Evolutionary conservation across 2,329 filamentous ascomycete genomes (phyloP), one percentile per base, ranked within the genome.

Genomic region (Ophiostoma tasmaniense): DNA sequence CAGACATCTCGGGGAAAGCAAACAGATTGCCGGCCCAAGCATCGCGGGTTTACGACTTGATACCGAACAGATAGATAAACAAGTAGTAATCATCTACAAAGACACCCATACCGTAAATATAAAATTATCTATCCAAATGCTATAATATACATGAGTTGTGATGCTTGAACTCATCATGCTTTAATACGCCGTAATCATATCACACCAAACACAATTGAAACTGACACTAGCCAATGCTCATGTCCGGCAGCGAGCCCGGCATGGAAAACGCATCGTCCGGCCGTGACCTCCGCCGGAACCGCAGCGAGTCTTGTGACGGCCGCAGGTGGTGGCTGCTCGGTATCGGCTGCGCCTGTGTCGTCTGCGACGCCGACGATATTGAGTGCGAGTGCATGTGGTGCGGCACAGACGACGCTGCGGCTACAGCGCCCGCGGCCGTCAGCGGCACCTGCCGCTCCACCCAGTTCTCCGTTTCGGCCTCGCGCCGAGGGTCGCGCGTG

Each of bases 241-340:
- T 74, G 14, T 78, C 79, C 0, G 82, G 80, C 59, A 84, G 72
- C 17, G 82, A 80, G 4, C 82, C 81, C 0, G 83, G 81, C 78
- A 84, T 84, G 37, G 79, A 77, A 68, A 79, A 80, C 10, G 80
- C 76, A 70, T 79, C 75, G 76, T 73, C 73, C 14, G 59, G 71
- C 71, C 77, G 73, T 68, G 79, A 74, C 71, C 80, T 76, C 67
- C 80, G 75, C 69, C 79, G 76, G 68, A 72, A 69, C 71, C 81
- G 76, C 72, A 85, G 72, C 73, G 75, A 73, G 71, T 77, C 73
- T 42, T 77, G 71, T 7, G 69, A 67, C 0, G 70, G 69, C 50
- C 70, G 71, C 50, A 69, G 22, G 61, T 69, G 37, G 52, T 70
- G 35, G 61, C 8, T 67, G 55, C 37, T 68, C 70, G 25, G 17